These are phyloP conservation scores for Phytophthora syringae DNA, from an alignment of 352 stramenopile genomes.

Conservation along the genomic window DNA sequence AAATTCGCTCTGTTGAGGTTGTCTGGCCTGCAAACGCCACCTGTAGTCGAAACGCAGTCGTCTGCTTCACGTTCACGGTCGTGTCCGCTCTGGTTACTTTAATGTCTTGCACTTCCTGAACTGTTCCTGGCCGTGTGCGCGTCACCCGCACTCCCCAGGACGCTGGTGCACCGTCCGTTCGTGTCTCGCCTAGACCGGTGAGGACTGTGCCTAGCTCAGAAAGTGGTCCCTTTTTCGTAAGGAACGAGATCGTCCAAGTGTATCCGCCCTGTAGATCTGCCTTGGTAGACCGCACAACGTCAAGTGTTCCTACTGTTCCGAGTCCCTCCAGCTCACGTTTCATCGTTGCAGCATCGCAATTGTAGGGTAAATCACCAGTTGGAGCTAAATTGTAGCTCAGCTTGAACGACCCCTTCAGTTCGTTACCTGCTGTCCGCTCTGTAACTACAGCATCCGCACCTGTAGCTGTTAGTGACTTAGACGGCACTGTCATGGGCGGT, in stretches of 20 bases:
- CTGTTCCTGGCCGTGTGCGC: slow-evolving; percentile 48
- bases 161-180: slow-evolving; percentile 40
- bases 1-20: slow-evolving; percentile 84
- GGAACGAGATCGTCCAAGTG: slow-evolving; percentile 95
- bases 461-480: slow-evolving; percentile 40
- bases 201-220: slow-evolving; percentile 38
- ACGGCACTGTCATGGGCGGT: slow-evolving; percentile 57
- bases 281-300: slow-evolving; percentile 59
- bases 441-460: slow-evolving; percentile 48
- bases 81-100: slow-evolving; percentile 66
- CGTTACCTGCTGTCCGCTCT: slow-evolving; percentile 57
- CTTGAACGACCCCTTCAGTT: slow-evolving; percentile 74
- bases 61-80: slow-evolving; percentile 33
- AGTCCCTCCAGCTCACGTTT: slow-evolving; percentile 64
- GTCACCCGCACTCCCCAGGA: slow-evolving; percentile 63
- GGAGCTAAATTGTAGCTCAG: slow-evolving; percentile 49
- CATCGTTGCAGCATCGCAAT: slow-evolving; percentile 80
- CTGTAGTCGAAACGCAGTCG: slow-evolving; percentile 56
- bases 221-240: slow-evolving; percentile 69
- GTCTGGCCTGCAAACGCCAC: slow-evolving; percentile 52
- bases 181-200: slow-evolving; percentile 55
- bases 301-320: slow-evolving; percentile 55
- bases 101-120: slow-evolving; percentile 75
- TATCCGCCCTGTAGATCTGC: slow-evolving; percentile 89
- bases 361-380: slow-evolving; percentile 79